A percentile compares a stretch with the other conserved stretches of the same genome.
These are phyloP conservation scores for Hibiscus mutabilis DNA, from an alignment of 345 rosid species.

Conservation along the genomic window DNA sequence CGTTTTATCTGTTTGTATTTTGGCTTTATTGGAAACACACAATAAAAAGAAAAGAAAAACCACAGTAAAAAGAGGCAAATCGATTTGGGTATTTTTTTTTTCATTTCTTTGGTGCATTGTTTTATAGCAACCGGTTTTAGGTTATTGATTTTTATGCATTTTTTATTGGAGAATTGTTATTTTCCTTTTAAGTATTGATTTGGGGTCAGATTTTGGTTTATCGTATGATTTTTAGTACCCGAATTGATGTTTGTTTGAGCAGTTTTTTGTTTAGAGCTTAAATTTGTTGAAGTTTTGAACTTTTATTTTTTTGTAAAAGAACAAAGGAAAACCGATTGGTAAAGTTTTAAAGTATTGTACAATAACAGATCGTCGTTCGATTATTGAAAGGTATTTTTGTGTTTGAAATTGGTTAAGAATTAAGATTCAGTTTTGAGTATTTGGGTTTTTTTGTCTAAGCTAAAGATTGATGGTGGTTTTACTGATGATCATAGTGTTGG, in stretches of 20 bases:
- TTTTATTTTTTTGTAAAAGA: background rate
- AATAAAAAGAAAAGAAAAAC: background rate
- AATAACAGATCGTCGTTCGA: background rate
- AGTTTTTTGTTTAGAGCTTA: background rate
- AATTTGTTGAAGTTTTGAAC: background rate
- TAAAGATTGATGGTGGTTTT: background rate
- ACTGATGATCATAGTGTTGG: background rate
- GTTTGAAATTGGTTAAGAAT: background rate
- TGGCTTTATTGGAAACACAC: background rate
- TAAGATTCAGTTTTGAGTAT: background rate
- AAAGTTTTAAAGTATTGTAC: background rate
- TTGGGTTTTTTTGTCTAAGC: background rate
- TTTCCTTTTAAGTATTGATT: background rate
- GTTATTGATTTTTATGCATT: conserved; percentile 4
- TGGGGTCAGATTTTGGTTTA: conserved; percentile 2
- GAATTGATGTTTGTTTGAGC: conserved; percentile 9
- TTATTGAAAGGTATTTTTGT: background rate
- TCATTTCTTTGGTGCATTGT: conserved; percentile 20
- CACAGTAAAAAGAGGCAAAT: conserved; percentile 3
- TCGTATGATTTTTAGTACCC: conserved; percentile 5
- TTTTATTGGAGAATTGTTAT: background rate
- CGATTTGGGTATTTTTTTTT: conserved; percentile 3
- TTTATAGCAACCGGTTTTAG: conserved; percentile 17
- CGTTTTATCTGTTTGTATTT: conserved; percentile 7
- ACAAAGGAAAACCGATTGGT: background rate